Base-by-base conservation (phyloP, 2,329 filamentous ascomycete genomes). In the Trichoderma koningii region DNA sequence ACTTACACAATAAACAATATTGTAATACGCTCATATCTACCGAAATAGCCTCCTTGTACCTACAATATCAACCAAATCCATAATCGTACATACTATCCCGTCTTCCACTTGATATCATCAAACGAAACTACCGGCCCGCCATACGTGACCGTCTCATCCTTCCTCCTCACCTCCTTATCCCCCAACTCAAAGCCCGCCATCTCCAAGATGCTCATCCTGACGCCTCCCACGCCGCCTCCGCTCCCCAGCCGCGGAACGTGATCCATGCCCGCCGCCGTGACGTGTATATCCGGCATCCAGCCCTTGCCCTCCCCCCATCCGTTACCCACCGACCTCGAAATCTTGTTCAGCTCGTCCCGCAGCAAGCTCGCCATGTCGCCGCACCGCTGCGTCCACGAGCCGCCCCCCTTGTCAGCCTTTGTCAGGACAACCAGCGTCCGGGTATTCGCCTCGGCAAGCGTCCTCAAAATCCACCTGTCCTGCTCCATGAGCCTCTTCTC, bases 361-460 rank as follows among this genome's bases (percentile, higher is more conserved):
- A 79, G 64, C 34, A 68, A 66, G 4, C 59, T 65, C 0, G 74
- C 74, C 45, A 76, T 68, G 1, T 60, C 48, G 5, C 63, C 63
- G 66, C 76, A 78, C 21, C 62, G 64, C 12, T 65, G 66, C 7
- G 66, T 65, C 76, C 76, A 78, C 1, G 56, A 69, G 12, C 70
- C 70, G 34, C 71, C 74, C 50, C 69, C 72, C 68, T 85, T 86
- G 69, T 87, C 85, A 15, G 81, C 82, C 73, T 86, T 86, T 12
- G 85, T 87, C 55, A 87, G 71, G 5, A 86, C 78, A 1, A 86
- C 78, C 7, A 80, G 70, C 1, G 82, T 84, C 59, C 76, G 76
- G 34, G 81, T 76, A 10, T 78, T 77, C 3, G 78, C 76, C 55
- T 79, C 74, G 56, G 81, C 76, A 68, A 87, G 75, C 51, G 83